Evolutionary conservation across 495 filamentous ascomycete genomes (phyloP).

Genomic region (Penicillium cataractarum): DNA sequence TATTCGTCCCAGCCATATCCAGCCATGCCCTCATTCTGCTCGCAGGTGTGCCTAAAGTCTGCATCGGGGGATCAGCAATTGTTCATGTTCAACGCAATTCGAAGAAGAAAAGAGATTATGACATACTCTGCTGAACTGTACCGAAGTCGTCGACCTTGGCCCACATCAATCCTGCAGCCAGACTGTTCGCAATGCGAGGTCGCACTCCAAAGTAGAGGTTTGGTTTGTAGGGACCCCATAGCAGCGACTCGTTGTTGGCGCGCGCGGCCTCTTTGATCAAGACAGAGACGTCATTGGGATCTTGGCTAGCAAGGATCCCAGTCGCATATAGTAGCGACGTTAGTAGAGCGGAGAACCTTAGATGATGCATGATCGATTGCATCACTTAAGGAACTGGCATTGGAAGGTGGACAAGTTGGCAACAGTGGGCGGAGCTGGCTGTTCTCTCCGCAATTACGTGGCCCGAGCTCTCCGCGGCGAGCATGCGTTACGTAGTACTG

Average conservation of each 20-base stretch:
- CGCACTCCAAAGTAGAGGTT: conserved; percentile 96
- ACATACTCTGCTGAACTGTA: conserved; percentile 77
- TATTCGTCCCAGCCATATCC: conserved; percentile 98
- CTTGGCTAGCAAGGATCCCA: conserved; percentile 38
- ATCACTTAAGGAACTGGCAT: conserved; percentile 29
- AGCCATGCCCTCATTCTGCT: conserved; percentile 91
- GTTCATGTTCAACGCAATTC: background rate
- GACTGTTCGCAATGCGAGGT: conserved; percentile 82
- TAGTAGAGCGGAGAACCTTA: conserved; percentile 32
- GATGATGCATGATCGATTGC: conserved; percentile 37
- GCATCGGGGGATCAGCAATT: conserved; percentile 16
- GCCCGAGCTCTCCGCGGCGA: conserved; percentile 36
- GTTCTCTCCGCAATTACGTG: conserved; percentile 46
- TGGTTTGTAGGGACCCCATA: conserved; percentile 96
- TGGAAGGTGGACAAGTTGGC: conserved; percentile 24
- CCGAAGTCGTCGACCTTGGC: conserved; percentile 79
- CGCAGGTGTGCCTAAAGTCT: conserved; percentile 94
- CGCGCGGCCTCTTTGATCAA: conserved; percentile 47
- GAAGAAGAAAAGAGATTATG: conserved; percentile 15
- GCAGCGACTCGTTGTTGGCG: conserved; percentile 78
- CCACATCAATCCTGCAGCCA: conserved; percentile 89
- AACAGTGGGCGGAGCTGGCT: conserved; percentile 24
- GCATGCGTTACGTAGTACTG: background rate
- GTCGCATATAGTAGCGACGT: conserved; percentile 37
- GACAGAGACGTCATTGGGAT: conserved; percentile 41